Evolutionary conservation across 2,329 filamentous ascomycete genomes (phyloP), one percentile per base, ranked within the genome.

Genomic region (Penicillium sp.): DNA sequence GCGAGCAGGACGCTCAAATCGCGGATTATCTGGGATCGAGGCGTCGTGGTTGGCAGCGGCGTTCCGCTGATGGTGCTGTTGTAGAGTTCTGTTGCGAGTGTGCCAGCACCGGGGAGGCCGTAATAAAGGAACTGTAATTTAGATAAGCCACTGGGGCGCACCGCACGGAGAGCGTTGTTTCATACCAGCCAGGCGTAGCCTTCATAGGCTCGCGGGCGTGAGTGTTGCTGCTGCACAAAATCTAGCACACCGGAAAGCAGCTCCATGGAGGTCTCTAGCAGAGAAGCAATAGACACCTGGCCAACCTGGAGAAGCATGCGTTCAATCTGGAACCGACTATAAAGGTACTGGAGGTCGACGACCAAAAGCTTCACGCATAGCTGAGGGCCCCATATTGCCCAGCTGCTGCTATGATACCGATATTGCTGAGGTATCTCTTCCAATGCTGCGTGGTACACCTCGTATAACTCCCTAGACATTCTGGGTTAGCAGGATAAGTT

Each of bases 71-170:
- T 11, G 8, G 50, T 60, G 38, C 35, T 30, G 17, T 59, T 50
- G 13, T 60, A 51, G 19, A 60, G 56, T 9, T 59, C 56, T 17
- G 61, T 21, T 9, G 56, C 61, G 13, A 63, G 61, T 7, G 49
- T 63, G 13, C 61, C 51, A 7, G 61, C 56, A 5, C 61, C 61
- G 17, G 61, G 61, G 44, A 63, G 61, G 1, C 56, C 45, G 7
- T 63, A 63, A 13, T 60, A 59, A 17, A 60, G 38, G 35, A 63
- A 60, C 61, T 63, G 48, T 8, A 21, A 48, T 15, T 5, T 5
- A 11, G 26, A 19, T n/a, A 3, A 29, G 26, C 5, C 2, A 5
- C 41, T 26, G 5, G 26, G 31, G 13, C 2, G 11, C 11, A 15
- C 5, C 13, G 15, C 13, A 41, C 11, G 8, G 35, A 41, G 35